phyloP scores from a whole-genome alignment of 805 yeast genomes.

The Kodamaea kaohsiungensis region DNA sequence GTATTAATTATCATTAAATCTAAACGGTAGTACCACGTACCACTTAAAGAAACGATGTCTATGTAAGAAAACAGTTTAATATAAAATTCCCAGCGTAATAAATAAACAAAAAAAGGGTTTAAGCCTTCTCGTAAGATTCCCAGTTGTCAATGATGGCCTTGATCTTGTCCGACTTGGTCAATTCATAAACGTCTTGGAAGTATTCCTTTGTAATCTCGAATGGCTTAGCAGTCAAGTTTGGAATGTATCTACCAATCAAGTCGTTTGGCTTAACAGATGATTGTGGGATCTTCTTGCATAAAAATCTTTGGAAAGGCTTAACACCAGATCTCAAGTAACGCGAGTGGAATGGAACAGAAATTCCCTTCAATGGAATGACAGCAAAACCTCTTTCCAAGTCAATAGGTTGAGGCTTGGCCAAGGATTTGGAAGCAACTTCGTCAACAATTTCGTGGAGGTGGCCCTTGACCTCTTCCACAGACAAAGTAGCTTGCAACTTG shows the following conservation, averaged over 20 bases:
- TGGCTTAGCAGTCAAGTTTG: constrained; percentile 97
- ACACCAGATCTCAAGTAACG: constrained; percentile 98
- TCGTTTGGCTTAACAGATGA: constrained; percentile 94
- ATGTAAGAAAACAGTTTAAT: constrained; percentile 4
- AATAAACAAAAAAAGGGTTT: constrained; percentile 8
- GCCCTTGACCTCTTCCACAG: constrained; percentile 84
- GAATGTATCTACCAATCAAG: constrained; percentile 93
- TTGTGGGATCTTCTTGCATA: constrained; percentile 92
- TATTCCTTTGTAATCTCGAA: constrained; percentile 94
- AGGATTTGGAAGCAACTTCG: constrained; percentile 79
- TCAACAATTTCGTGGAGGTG: constrained; percentile 85
- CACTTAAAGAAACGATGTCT: background rate
- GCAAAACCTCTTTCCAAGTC: constrained; percentile 98
- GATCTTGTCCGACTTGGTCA: constrained; percentile 90
- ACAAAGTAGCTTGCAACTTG: constrained; percentile 77
- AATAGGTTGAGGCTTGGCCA: constrained; percentile 93
- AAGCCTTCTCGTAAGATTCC: constrained; percentile 74
- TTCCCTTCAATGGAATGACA: constrained; percentile 96
- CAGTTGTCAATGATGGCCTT: constrained; percentile 90
- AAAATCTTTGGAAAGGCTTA: constrained; percentile 97
- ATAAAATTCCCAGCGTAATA: constrained; percentile 6
- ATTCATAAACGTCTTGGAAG: constrained; percentile 91
- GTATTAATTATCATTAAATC: background rate
- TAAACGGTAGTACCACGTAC: constrained; percentile 19
- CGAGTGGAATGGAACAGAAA: constrained; percentile 99